Evolutionary conservation across 2,329 filamentous ascomycete species (phyloP).

Genomic region (Pezicula radicicola): DNA sequence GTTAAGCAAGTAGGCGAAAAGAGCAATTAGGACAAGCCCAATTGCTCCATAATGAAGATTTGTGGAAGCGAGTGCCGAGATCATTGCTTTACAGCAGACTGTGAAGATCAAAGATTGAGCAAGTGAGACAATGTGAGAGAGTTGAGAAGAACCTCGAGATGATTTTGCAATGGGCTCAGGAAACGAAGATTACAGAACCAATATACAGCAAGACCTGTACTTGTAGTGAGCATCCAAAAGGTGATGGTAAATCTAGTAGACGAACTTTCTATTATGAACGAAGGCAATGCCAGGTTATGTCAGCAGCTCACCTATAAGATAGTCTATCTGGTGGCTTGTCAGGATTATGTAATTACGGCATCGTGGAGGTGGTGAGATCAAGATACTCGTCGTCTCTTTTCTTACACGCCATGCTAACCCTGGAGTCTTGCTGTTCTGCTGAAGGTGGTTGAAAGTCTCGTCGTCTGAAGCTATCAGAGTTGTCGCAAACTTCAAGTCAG

Average conservation of each 20-base stretch:
- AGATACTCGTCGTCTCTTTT: background rate
- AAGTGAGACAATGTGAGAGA: background rate
- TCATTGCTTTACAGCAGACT: background rate
- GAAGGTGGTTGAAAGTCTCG: background rate
- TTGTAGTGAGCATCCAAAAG: background rate
- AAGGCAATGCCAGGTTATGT: background rate
- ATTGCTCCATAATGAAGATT: background rate
- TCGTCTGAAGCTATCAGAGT: background rate
- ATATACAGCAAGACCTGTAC: background rate
- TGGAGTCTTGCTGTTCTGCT: background rate
- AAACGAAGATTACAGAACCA: background rate
- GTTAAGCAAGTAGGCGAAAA: background rate
- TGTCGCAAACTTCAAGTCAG: background rate
- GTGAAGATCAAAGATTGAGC: background rate
- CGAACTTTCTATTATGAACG: background rate
- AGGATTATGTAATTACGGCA: conserved; percentile 1
- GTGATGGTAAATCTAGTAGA: background rate
- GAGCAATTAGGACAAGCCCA: background rate
- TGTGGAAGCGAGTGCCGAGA: background rate
- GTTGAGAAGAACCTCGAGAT: background rate
- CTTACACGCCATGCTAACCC: background rate
- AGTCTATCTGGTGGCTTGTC: background rate
- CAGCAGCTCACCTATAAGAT: conserved; percentile 1
- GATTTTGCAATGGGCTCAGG: background rate
- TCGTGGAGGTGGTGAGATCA: background rate